phyloP scores from a whole-genome alignment of 805 yeast genomes.

The Grigorovia humatica region DNA sequence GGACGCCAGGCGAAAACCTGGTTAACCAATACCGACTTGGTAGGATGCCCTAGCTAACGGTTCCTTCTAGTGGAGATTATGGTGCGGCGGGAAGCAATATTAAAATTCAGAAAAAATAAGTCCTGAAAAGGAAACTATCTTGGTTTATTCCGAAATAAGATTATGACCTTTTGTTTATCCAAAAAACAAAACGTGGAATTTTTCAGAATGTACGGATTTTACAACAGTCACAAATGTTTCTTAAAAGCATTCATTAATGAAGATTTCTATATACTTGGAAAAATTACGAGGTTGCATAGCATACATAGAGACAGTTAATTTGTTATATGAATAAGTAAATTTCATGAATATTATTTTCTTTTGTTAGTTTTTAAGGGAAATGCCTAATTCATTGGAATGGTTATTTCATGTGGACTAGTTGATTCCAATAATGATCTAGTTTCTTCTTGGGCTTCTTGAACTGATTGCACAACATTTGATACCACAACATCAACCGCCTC shows the following conservation, averaged over 20 bases:
- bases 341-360: background rate
- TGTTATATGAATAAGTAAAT: background rate
- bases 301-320: background rate
- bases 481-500: background rate
- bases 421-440: background rate
- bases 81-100: background rate
- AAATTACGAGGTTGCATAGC: background rate
- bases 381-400: background rate
- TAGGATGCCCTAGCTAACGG: background rate
- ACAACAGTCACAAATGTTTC: no score
- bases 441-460: background rate
- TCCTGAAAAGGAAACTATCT: background rate
- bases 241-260: no score
- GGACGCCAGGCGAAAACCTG: background rate
- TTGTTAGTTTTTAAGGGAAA: no score
- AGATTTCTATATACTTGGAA: no score
- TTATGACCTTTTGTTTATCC: no score
- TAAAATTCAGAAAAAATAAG: no score
- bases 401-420: background rate
- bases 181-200: no score
- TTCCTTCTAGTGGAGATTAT: background rate
- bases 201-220: background rate
- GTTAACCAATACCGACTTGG: background rate
- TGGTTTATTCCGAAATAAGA: no score
- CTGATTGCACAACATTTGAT: background rate